A percentile compares a stretch with the other conserved stretches of the same genome.
phyloP scores from a whole-genome alignment of 768 basidiomycete genomes.

The Trametes villosa region DNA sequence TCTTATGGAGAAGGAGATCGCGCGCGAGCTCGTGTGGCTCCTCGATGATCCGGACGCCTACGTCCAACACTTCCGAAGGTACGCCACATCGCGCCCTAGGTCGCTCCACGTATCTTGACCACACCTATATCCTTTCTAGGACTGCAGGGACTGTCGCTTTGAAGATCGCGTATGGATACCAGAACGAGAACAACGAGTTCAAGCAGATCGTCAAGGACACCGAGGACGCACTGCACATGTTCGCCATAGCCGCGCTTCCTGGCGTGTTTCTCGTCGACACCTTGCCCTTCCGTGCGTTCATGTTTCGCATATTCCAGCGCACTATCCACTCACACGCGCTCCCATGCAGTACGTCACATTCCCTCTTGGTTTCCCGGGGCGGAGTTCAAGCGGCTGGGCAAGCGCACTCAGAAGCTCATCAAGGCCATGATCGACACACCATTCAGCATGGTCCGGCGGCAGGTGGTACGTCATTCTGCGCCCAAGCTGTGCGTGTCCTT shows the following conservation, averaged over 20 bases:
- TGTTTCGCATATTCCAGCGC: not conserved
- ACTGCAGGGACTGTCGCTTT: not conserved
- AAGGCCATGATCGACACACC: conserved; percentile 11
- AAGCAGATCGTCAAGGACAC: not conserved
- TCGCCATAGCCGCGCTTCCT: conserved; percentile 36
- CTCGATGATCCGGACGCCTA: not conserved
- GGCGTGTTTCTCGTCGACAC: conserved; percentile 51
- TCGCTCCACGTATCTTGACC: no score
- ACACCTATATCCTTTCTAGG: not conserved
- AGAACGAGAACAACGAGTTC: conserved; percentile 5
- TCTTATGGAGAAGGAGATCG: conserved; percentile 2
- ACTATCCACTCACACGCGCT: not conserved
- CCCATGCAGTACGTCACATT: conserved; percentile 12
- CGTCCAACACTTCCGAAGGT: conserved; percentile 4
- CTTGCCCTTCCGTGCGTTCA: conserved; percentile 25
- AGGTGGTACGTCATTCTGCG: not conserved
- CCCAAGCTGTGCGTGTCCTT: not conserved
- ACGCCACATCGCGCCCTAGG: not conserved
- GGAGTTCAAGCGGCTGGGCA: conserved; percentile 21
- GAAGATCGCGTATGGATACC: conserved; percentile 5
- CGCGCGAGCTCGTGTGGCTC: not conserved
- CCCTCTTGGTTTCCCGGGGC: conserved; percentile 31
- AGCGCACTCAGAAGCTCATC: conserved; percentile 1
- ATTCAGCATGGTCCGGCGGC: conserved; percentile 16
- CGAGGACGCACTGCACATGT: conserved; percentile 4